phyloP scores from a whole-genome alignment of 495 filamentous ascomycete species.

The Aspergillus avenaceus region DNA sequence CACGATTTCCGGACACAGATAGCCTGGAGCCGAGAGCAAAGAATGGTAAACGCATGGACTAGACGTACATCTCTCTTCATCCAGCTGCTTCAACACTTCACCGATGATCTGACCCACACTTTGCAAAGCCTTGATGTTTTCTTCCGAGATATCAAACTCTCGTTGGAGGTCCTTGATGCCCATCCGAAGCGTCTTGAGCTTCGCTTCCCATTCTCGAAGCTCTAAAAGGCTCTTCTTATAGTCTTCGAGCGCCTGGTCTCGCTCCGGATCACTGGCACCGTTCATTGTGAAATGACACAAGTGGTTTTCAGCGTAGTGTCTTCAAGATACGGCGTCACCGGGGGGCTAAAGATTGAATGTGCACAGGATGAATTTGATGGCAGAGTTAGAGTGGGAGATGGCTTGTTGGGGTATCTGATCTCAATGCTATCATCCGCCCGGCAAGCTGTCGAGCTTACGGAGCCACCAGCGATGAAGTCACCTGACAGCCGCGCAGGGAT shows the following conservation, averaged over 20 bases:
- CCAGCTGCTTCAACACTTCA: slow-evolving; percentile 96
- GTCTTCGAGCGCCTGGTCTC: slow-evolving; percentile 76
- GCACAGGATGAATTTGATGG: not conserved
- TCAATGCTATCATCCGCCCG: slow-evolving; percentile 10
- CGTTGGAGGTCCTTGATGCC: slow-evolving; percentile 94
- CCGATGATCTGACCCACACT: slow-evolving; percentile 99
- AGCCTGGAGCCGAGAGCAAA: not conserved
- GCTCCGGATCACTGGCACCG: slow-evolving; percentile 57
- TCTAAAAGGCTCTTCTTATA: slow-evolving; percentile 94
- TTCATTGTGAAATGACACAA: slow-evolving; percentile 36
- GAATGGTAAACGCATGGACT: not conserved
- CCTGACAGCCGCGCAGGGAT: slow-evolving; percentile 17
- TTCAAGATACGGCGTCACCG: too few species aligned
- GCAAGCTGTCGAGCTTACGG: slow-evolving; percentile 31
- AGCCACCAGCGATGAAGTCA: slow-evolving; percentile 18
- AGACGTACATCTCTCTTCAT: slow-evolving; percentile 89
- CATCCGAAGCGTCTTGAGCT: slow-evolving; percentile 83
- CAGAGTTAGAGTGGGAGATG: slow-evolving; percentile 4
- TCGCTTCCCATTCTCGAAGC: slow-evolving; percentile 96
- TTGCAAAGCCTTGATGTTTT: slow-evolving; percentile 99
- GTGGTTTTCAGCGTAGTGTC: too few species aligned
- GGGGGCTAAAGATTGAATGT: too few species aligned
- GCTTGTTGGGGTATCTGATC: slow-evolving; percentile 11
- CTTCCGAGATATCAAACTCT: slow-evolving; percentile 94
- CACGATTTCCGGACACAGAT: not conserved